A percentile compares a stretch with the other conserved stretches of the same genome.
Conservation (phyloP, 495 filamentous ascomycete species). For the Xylaria castorea region DNA sequence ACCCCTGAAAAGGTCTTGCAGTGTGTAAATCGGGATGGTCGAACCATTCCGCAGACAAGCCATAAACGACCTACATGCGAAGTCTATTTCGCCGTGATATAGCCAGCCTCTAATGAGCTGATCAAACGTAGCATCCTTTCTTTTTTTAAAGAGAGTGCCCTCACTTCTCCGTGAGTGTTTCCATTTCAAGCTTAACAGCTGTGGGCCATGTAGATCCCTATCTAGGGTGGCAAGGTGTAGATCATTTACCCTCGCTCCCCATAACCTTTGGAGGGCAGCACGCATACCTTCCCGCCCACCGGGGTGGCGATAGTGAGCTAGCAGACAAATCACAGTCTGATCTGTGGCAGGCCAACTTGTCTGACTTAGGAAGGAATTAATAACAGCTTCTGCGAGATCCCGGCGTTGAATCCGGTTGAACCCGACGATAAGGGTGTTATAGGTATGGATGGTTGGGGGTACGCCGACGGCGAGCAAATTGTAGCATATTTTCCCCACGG, state of each 20-base stretch:
- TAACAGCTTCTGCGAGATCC: constrained; percentile 59
- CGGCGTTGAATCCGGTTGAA: constrained; percentile 60
- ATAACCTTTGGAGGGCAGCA: constrained; percentile 48
- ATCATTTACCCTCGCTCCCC: constrained; percentile 36
- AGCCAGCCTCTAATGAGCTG: constrained; percentile 48
- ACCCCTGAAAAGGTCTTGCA: constrained; percentile 43
- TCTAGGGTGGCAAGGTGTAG: constrained; percentile 30
- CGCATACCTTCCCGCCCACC: constrained; percentile 49
- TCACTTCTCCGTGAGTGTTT: constrained; percentile 8
- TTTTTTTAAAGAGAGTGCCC: not conserved
- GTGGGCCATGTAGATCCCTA: not conserved
- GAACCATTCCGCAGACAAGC: constrained; percentile 41
- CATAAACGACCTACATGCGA: constrained; percentile 45
- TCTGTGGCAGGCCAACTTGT: constrained; percentile 60
- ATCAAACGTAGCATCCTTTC: constrained; percentile 39
- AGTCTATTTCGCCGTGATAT: constrained; percentile 42
- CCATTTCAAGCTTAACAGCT: not conserved
- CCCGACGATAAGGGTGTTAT: constrained; percentile 67
- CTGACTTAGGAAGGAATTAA: constrained; percentile 56
- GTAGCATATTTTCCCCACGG: constrained; percentile 68
- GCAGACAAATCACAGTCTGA: constrained; percentile 57
- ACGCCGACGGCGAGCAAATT: constrained; percentile 64
- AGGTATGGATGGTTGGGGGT: constrained; percentile 68
- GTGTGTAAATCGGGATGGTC: constrained; percentile 31
- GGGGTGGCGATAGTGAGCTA: constrained; percentile 60